These are phyloP conservation scores for Trichoderma gamsii DNA, from an alignment of 495 filamentous ascomycete species.

Conservation along the genomic window DNA sequence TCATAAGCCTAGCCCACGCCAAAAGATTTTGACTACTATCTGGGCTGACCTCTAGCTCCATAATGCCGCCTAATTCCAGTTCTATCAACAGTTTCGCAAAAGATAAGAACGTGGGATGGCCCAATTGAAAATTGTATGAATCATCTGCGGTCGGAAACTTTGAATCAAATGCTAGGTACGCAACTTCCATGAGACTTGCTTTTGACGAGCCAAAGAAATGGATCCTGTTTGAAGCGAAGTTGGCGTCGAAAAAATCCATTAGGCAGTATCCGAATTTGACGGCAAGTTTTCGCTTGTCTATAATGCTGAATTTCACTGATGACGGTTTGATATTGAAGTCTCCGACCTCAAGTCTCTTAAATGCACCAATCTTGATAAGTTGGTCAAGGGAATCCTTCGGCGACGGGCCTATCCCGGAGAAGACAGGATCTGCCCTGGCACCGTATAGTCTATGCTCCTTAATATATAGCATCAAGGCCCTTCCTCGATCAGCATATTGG, in stretches of 20 bases:
- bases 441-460: not conserved
- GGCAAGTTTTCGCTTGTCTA: slow-evolving; percentile 17
- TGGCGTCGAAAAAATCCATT: slow-evolving; percentile 19
- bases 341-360: not conserved
- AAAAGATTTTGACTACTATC: not conserved
- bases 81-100: not conserved
- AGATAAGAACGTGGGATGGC: not conserved
- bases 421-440: not conserved
- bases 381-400: not conserved
- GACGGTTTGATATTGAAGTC: not conserved
- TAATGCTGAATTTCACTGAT: not conserved
- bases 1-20: not conserved
- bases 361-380: not conserved
- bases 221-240: not conserved
- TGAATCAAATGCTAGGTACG: not conserved
- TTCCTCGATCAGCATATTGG: not conserved
- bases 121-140: not conserved
- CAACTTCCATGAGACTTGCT: not conserved
- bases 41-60: not conserved
- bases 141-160: not conserved
- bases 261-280: slow-evolving; percentile 17
- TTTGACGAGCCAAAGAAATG: not conserved
- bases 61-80: not conserved
- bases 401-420: not conserved
- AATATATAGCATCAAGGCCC: not conserved